Percentiles rank a stretch among this genome's conserved stretches.
These are phyloP conservation scores for Secale cereale DNA, from an alignment of 176 grass and related monocot species.

Conservation along the genomic window DNA sequence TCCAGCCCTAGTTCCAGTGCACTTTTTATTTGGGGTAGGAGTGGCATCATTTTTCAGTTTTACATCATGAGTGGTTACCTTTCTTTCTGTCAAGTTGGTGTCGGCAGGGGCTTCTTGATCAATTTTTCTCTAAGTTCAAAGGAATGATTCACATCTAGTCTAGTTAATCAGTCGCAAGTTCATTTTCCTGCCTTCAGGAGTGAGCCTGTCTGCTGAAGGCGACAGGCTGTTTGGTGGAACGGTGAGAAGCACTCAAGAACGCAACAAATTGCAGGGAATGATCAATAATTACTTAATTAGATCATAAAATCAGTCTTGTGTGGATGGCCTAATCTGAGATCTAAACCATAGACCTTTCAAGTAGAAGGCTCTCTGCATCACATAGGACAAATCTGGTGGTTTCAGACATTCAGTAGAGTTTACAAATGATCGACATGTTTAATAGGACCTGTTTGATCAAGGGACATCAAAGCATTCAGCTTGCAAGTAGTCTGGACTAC, in stretches of 20 bases:
- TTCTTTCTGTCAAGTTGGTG: neutral
- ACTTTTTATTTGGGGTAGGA: neutral
- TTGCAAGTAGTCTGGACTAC: neutral
- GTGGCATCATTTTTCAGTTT: neutral
- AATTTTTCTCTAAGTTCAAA: neutral
- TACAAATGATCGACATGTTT: neutral
- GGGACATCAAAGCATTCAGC: neutral
- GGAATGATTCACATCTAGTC: constrained; percentile 23
- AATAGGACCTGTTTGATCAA: neutral
- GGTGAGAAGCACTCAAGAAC: neutral
- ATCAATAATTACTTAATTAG: neutral
- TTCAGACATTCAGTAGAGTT: neutral
- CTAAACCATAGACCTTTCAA: neutral
- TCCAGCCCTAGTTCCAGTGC: too few species aligned
- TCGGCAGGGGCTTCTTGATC: neutral
- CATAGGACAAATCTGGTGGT: neutral
- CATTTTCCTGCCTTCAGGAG: neutral
- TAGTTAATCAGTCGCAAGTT: neutral
- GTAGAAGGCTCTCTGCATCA: neutral
- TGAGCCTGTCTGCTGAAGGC: neutral
- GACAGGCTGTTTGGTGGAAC: neutral
- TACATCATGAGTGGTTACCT: neutral
- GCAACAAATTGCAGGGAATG: neutral
- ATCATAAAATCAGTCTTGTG: neutral
- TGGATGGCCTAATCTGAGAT: neutral